These are phyloP conservation scores for Neodidymelliopsis sp. DNA, from an alignment of 2,329 filamentous ascomycete genomes.

Conservation along the genomic window DNA sequence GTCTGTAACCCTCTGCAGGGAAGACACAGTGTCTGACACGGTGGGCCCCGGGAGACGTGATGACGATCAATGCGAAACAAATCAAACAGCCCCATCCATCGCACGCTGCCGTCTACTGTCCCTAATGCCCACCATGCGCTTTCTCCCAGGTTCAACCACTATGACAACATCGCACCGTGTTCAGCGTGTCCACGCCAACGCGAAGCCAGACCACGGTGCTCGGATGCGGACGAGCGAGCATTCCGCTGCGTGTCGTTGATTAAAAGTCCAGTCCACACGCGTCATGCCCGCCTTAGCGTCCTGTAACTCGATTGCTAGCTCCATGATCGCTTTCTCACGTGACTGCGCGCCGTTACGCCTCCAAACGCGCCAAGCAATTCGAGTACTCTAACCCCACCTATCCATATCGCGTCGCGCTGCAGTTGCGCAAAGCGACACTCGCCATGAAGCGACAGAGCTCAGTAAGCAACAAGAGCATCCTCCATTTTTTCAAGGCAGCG, in stretches of 20 bases:
- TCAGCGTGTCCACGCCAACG: neutral
- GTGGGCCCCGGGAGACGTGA: slow-evolving; percentile 5
- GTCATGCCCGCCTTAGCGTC: slow-evolving; percentile 13
- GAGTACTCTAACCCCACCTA: slow-evolving; percentile 5
- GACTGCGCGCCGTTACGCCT: slow-evolving; percentile 21
- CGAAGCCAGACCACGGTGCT: neutral
- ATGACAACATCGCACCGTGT: neutral
- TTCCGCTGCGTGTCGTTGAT: slow-evolving; percentile 26
- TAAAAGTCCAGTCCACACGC: slow-evolving; percentile 1
- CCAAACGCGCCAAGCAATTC: slow-evolving; percentile 10
- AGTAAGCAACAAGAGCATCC: slow-evolving; percentile 8
- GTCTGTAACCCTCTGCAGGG: slow-evolving; percentile 6
- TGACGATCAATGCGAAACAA: slow-evolving; percentile 22
- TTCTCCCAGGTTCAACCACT: neutral
- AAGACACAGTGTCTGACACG: slow-evolving; percentile 6
- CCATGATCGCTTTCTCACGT: slow-evolving; percentile 16
- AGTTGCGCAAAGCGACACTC: neutral
- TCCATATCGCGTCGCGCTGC: slow-evolving; percentile 2
- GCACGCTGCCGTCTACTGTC: neutral
- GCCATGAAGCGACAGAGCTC: slow-evolving; percentile 17
- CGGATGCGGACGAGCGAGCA: slow-evolving; percentile 28
- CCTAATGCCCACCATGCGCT: neutral
- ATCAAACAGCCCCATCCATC: slow-evolving; percentile 17
- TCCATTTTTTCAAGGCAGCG: slow-evolving; percentile 17
- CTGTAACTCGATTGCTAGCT: neutral